Evolutionary conservation across 495 filamentous ascomycete species (phyloP).

Genomic region (Penicillium desertorum): DNA sequence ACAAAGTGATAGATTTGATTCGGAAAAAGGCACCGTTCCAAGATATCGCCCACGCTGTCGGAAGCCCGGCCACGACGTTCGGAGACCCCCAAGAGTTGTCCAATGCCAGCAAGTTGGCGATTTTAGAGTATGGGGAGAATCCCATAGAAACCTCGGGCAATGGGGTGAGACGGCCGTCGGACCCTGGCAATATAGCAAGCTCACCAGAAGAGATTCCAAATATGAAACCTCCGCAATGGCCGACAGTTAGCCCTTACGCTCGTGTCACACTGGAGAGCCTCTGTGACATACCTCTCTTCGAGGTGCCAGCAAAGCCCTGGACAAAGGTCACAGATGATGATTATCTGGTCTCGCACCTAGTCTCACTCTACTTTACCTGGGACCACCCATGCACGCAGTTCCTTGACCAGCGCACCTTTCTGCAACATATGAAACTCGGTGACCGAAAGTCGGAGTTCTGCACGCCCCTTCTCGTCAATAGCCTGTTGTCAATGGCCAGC

Average conservation of each 20-base stretch:
- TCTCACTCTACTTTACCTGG: constrained; percentile 50
- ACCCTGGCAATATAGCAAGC: constrained; percentile 13
- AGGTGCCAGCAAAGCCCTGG: constrained; percentile 44
- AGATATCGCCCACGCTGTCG: constrained; percentile 29
- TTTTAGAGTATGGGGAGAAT: constrained; percentile 16
- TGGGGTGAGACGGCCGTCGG: constrained; percentile 5
- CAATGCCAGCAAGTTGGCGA: constrained; percentile 8
- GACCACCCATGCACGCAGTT: constrained; percentile 41
- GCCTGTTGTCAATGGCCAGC: constrained; percentile 42
- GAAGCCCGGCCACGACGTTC: constrained; percentile 18
- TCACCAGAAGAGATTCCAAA: constrained; percentile 19
- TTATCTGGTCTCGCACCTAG: constrained; percentile 47
- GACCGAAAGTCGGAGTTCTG: constrained; percentile 34
- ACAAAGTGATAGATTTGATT: constrained; percentile 30
- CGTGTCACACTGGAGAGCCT: constrained; percentile 39
- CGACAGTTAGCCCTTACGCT: constrained; percentile 22
- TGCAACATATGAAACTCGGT: constrained; percentile 32
- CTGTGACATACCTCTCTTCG: constrained; percentile 38
- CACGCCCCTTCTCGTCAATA: constrained; percentile 41
- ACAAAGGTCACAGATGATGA: constrained; percentile 47
- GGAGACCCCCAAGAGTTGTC: constrained; percentile 19
- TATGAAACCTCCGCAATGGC: constrained; percentile 11
- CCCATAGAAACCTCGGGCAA: background rate
- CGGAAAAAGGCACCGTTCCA: constrained; percentile 24
- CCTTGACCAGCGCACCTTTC: constrained; percentile 37